Evolutionary conservation across 2,329 filamentous ascomycete species (phyloP), one percentile per base, ranked within the genome.

Genomic region (Chalara sp.): DNA sequence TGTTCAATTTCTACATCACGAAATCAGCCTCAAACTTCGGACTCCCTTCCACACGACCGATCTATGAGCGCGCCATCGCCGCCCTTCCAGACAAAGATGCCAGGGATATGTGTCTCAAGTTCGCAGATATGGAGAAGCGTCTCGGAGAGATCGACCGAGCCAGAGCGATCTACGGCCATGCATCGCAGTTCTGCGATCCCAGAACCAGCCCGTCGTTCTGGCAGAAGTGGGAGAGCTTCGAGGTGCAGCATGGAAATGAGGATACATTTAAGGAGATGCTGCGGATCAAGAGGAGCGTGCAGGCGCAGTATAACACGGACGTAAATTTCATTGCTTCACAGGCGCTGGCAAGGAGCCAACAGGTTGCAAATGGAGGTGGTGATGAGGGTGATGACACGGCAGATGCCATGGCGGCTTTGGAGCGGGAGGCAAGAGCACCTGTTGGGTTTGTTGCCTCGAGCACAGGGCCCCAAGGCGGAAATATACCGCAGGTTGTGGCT

Each of bases 231-330:
- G 93, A 99, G 69, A 79, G 84, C 49, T 99, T 99, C 68, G 95
- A 99, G 70, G 90, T 97, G 28, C 87, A 95, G 67, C 93, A 99
- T 65, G 93, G 93, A 58, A 99, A 99, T 70, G 95, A 99, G 68
- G 93, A 99, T 68, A 99, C 95, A 0, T 99, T 95, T 78, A 96
- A 96, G 74, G 93, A 99, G 68, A 99, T 99, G 93, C 76, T 97
- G 56, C 85, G 93, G 32, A 90, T 99, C 75, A 99, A 97, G 77
- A 79, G 93, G 66, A 96, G 89, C 69, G 93, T 99, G 10, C 90
- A 96, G 69, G 92, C 93, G 48, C 89, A 96, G 72, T 99, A 95
- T 76, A 97, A 97, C 65, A 99, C 95, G 43, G 93, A 99, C 65
- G 92, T 99, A 75, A 95, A 91, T 67, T 99, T 96, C 65, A 96